A percentile compares a stretch with the other conserved stretches of the same genome.
These are phyloP conservation scores for Smittium culicis DNA, from an alignment of 371 early-diverging fungal species.

Conservation along the genomic window DNA sequence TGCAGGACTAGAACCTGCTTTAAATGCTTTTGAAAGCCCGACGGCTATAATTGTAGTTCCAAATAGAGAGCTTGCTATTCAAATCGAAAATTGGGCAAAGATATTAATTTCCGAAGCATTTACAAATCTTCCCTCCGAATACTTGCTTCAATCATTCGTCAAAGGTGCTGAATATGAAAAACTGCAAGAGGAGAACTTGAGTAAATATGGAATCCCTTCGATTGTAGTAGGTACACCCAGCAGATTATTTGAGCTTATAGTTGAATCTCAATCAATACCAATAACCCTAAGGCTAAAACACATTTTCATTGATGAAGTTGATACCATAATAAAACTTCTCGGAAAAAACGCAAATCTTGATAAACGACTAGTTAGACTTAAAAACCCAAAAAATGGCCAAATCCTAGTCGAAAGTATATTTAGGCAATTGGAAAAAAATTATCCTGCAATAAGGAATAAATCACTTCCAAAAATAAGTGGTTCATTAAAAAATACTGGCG, in stretches of 20 bases:
- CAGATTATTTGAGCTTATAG: conserved; percentile 14
- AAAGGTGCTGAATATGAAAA: conserved; percentile 6
- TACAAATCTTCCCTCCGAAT: conserved; percentile 4
- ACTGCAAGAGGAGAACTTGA: conserved; percentile 8
- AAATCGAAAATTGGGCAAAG: conserved; percentile 19
- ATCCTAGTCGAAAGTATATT: conserved; percentile 18
- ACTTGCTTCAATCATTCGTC: conserved; percentile 22
- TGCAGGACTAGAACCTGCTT: background rate
- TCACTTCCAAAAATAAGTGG: background rate
- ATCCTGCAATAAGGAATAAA: background rate
- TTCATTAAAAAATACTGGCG: background rate
- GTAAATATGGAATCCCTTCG: conserved; percentile 20
- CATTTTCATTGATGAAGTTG: conserved; percentile 27
- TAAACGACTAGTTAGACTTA: conserved; percentile 13
- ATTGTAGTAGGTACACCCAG: conserved; percentile 23
- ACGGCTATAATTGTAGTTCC: conserved; percentile 21
- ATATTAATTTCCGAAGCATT: conserved; percentile 12
- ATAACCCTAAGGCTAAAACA: background rate
- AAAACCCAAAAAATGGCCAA: conserved; percentile 24
- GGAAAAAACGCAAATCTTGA: conserved; percentile 15
- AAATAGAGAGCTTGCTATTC: conserved; percentile 28
- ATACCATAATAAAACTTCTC: conserved; percentile 19
- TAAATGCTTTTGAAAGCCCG: conserved; percentile 11
- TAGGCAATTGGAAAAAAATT: background rate
- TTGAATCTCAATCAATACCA: background rate